Evolutionary conservation across 2,329 filamentous ascomycete genomes (phyloP), one percentile per base, ranked within the genome.

Genomic region (Arachnomyces sp.): DNA sequence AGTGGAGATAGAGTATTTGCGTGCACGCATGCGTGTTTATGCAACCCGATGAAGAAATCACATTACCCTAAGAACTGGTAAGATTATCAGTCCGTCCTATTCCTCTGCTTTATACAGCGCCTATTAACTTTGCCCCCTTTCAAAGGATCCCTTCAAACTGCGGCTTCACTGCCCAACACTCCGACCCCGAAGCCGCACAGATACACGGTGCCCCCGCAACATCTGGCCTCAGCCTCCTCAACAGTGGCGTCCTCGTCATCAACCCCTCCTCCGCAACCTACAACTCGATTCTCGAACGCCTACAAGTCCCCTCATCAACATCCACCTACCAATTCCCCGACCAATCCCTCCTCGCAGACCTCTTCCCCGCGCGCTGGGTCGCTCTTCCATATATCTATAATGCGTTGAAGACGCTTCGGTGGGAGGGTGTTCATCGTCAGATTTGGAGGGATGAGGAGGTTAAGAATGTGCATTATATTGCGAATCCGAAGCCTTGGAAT

Each of bases 21-120:
- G 1, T 85, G 86, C 3, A 79, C 79, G 47, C 85, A 90, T 63
- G 87, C 87, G 4, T 93, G 87, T 63, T 79, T 87, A 13, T 93
- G 87, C 67, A 93, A 93, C 64, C 86, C 87, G 15, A 66, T 88
- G 49, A 73, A 77, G 51, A 87, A 85, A 60, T 56, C 76, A 20
- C 84, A 93, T 64, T 94, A 94, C 61, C 87, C 87, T 0, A 61
- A 66, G 36, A 66, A 85, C 58, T 94, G 84, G 79, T 77, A 64
- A 38, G 64, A 45, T 14, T 16, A 6, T 12, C 8, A 28, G 18
- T 28, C 7, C 9, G 5, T 14, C 15, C 18, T 8, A 11, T 28
- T 13, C 14, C 13, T 6, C 25, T 12, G 8, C 18, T 28, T 7
- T 7, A 33, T 31, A 13, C 28, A 7, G 14, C 4, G 11, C 8